Evolutionary conservation across 306 rosid genomes (phyloP).

Genomic region (Ormosia emarginata): DNA sequence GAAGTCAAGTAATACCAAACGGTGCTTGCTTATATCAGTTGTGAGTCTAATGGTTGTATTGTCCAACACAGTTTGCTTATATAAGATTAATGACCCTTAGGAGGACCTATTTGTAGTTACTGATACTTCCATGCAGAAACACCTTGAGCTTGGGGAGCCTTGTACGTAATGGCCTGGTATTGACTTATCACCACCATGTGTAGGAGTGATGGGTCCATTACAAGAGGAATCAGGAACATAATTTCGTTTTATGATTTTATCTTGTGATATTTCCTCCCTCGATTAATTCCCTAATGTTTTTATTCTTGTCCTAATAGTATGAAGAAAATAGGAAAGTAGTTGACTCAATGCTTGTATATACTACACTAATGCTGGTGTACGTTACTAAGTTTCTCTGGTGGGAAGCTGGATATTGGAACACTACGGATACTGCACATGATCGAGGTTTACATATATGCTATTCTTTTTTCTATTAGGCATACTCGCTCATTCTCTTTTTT

Average conservation of each 20-base stretch:
- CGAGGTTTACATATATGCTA: conserved; percentile 60
- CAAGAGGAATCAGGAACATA: not conserved
- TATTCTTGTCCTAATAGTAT: conserved; percentile 45
- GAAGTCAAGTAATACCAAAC: not conserved
- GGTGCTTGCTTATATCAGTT: not conserved
- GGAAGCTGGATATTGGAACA: conserved; percentile 99
- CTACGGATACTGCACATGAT: conserved; percentile 99
- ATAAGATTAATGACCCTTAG: not conserved
- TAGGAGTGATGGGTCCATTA: not conserved
- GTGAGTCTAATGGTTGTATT: not conserved
- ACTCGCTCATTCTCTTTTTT: not conserved
- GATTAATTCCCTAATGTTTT: not conserved
- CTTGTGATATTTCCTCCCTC: not conserved
- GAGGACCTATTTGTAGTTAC: not conserved
- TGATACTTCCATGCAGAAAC: conserved; percentile 7
- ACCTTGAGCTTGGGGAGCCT: conserved; percentile 1
- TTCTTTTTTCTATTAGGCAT: conserved; percentile 11
- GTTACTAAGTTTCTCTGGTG: conserved; percentile 97
- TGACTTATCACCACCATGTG: not conserved
- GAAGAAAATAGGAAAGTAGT: conserved; percentile 74
- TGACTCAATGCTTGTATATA: conserved; percentile 94
- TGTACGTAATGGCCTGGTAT: not conserved
- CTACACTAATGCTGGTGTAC: conserved; percentile 76
- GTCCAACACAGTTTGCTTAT: not conserved
- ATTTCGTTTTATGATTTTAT: not conserved